Base-by-base conservation (phyloP, 352 stramenopile genomes). In the Phytophthora melonis region DNA sequence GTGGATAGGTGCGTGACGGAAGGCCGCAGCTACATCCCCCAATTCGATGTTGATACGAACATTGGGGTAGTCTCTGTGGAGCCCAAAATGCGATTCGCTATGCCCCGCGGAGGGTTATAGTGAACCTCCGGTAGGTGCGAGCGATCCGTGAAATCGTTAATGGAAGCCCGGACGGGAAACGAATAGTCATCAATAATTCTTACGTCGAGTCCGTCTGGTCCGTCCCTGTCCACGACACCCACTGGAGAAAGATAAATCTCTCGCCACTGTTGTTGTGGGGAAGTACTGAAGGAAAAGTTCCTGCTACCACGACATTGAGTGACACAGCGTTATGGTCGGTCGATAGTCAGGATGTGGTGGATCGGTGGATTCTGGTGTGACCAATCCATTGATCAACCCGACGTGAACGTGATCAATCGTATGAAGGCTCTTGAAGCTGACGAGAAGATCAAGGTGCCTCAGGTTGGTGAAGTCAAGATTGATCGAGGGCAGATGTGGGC, bases 121-220 rank as follows among this genome's bases (percentile, higher is more conserved):
- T 18, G 16, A n/a, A 47, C 16, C 41, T 19, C 13, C 4, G 57
- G 39, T 1, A 65, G 27, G 23, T 64, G 18, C 7, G 11, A 19
- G 14, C 64, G 39, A 21, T 70, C 63, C 10, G 63, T 63, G 11
- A 43, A 70, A 16, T 65, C 55, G 36, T 71, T 71, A 3, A 71
- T 21, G 7, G 54, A 64, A 11, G 9, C 30, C 2, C 49, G 27
- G 36, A 23, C n/a, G 0, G 64, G 55, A 23, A 27, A 53, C 9
- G 11, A 47, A 19, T 47, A 47, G 41, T 47, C 13, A 16, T 47
- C 16, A 11, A 47, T 47, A 16, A 47, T 18, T 0, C 41, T 11
- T 9, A 47, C n/a, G 16, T 19, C 41, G n/a, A 3, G 11, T 5
- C 16, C 16, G 11, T 18, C 3, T 5, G 13, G 5, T 6, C 41